Conservation (phyloP, 2,329 filamentous ascomycete species). For the Ceratocystis harringtonii region DNA sequence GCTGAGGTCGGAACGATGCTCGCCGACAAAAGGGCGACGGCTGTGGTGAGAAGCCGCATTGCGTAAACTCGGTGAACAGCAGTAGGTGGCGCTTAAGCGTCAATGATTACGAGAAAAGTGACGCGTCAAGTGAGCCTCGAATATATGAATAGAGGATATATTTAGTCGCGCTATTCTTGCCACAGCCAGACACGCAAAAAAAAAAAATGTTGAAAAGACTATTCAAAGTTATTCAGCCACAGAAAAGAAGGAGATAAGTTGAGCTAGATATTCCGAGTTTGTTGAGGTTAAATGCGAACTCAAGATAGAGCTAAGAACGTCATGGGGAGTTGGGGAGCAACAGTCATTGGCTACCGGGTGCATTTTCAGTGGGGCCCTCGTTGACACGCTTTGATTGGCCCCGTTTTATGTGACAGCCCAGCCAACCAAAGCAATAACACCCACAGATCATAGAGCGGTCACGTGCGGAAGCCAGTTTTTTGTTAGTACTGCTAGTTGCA, state of each 20-base stretch:
- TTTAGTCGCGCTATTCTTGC: background rate
- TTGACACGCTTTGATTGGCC: conserved; percentile 1
- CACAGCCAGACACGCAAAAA: background rate
- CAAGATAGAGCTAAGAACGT: background rate
- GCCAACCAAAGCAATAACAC: background rate
- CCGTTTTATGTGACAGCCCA: background rate
- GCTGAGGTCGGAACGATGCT: conserved; percentile 32
- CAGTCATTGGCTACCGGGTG: background rate
- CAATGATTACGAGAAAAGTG: background rate
- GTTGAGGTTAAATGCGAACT: background rate
- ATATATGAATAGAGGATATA: background rate
- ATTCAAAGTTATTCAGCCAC: background rate
- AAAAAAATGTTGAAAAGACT: background rate
- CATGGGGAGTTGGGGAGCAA: background rate
- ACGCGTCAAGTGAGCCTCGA: background rate
- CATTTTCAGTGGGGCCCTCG: background rate
- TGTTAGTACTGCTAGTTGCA: background rate
- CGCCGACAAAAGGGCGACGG: conserved; percentile 33
- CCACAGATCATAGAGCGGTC: background rate
- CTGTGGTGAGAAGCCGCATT: conserved; percentile 23
- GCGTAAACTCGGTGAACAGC: background rate
- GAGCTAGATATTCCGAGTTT: background rate
- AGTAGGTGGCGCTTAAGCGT: background rate
- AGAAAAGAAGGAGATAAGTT: background rate
- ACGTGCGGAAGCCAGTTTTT: background rate